Base-by-base conservation (phyloP, 1,139 yeast species). In the Debaryomyces nepalensis region DNA sequence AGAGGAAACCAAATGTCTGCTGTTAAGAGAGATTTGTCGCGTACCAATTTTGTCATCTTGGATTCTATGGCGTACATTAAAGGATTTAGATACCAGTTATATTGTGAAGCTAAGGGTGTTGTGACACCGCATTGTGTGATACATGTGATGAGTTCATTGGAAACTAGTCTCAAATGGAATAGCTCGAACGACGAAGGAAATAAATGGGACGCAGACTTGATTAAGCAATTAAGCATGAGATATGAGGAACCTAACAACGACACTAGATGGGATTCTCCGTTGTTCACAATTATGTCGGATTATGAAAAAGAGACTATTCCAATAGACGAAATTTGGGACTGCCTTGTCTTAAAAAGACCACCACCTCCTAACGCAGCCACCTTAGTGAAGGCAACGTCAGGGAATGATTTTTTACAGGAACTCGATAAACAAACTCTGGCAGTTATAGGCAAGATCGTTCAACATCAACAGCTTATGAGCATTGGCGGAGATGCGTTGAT, bases 261-360 rank as follows among this genome's bases (percentile, higher is more conserved):
- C 57, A 80, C 85, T 27, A 71, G 97, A 46, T 93, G 99, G 99
- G 99, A 93, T 59, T 82, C 96, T 4, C 99, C 99, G 2, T 66
- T 91, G 48, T 85, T 89, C 59, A 81, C 88, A 0, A 63, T 88
- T 1, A 77, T 83, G 2, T 77, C 82, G 33, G 82, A 79, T 35
- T 83, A 82, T 45, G 68, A 66, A n/a, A 61, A 67, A 4, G 76
- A 73, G 44, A 44, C 39, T 9, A 55, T 87, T 10, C 89, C 91
- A 0, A 63, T 80, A 9, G 84, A 84, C 4, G 87, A 81, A 16
- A 75, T 90, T 3, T 87, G 95, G 91, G 79, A 80, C 43, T 78
- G 84, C 0, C 60, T 88, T 15, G 85, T 84, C 15, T 70, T 82
- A 44, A 73, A 75, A 41, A 77, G 79, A 58, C 81, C 88, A 1